A percentile compares a stretch with the other conserved stretches of the same genome.
These are phyloP conservation scores for Trichosanthes cucumerina DNA, from an alignment of 306 rosid species.

Conservation along the genomic window DNA sequence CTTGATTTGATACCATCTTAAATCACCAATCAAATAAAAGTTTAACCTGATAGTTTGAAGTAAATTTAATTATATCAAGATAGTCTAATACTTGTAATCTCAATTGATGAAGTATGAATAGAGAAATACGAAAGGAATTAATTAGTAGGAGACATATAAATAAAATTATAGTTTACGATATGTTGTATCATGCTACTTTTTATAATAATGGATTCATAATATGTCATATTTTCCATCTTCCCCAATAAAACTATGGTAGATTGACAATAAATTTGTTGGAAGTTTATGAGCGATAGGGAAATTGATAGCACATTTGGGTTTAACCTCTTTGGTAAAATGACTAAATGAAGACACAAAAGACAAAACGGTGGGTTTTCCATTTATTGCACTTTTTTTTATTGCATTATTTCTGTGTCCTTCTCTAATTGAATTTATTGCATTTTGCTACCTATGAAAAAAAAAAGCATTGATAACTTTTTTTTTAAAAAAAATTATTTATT, in stretches of 20 bases:
- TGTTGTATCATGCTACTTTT: too few species aligned
- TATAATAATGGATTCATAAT: neutral
- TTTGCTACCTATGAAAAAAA: too few species aligned
- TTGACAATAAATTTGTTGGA: neutral
- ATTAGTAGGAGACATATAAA: too few species aligned
- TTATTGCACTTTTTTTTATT: neutral
- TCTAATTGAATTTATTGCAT: neutral
- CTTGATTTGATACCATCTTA: too few species aligned
- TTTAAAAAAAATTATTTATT: too few species aligned
- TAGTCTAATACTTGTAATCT: too few species aligned
- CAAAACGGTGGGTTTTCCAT: neutral
- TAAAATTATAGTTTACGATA: too few species aligned
- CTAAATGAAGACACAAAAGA: neutral
- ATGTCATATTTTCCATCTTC: neutral
- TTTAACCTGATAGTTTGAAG: too few species aligned
- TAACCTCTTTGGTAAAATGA: neutral
- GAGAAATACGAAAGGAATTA: too few species aligned
- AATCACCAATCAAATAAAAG: too few species aligned
- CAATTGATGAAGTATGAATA: too few species aligned
- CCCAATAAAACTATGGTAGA: neutral
- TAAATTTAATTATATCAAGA: too few species aligned
- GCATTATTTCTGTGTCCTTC: neutral
- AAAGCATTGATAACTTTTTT: neutral
- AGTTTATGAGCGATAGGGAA: neutral
- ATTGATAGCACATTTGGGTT: neutral